Evolutionary conservation across 306 rosid genomes (phyloP).

Genomic region (Cicer chorassanicum): DNA sequence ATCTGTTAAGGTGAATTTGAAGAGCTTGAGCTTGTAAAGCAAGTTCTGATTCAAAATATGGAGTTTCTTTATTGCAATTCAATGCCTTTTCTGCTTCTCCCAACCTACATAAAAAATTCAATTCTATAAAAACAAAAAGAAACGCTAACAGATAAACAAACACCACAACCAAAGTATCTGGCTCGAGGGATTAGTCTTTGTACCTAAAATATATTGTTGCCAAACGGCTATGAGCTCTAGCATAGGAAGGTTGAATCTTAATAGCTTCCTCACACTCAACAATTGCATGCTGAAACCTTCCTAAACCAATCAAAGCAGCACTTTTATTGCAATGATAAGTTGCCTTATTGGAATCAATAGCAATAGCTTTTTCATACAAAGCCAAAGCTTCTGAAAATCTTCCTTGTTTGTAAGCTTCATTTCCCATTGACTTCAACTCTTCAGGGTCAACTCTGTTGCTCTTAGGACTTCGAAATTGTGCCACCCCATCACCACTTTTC

Average conservation of each 20-base stretch:
- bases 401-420: slow-evolving; percentile 75
- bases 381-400: slow-evolving; percentile 74
- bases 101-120: slow-evolving; percentile 56
- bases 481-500: slow-evolving; percentile 58
- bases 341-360: slow-evolving; percentile 70
- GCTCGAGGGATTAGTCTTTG: neutral
- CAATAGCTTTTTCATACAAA: slow-evolving; percentile 77
- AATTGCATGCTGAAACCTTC: slow-evolving; percentile 65
- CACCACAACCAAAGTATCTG: neutral
- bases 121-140: slow-evolving; percentile 31
- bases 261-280: slow-evolving; percentile 76
- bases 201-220: slow-evolving; percentile 89
- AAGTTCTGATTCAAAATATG: slow-evolving; percentile 47
- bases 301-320: slow-evolving; percentile 79
- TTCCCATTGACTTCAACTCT: slow-evolving; percentile 78
- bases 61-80: slow-evolving; percentile 56
- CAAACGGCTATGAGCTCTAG: slow-evolving; percentile 85
- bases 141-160: neutral
- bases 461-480: slow-evolving; percentile 49
- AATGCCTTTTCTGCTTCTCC: slow-evolving; percentile 85
- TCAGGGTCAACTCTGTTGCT: slow-evolving; percentile 68
- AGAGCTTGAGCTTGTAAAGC: slow-evolving; percentile 62
- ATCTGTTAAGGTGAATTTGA: slow-evolving; percentile 62
- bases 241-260: slow-evolving; percentile 74
- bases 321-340: slow-evolving; percentile 79